These are phyloP conservation scores for Oleoguttula mirabilis DNA, from an alignment of 495 filamentous ascomycete genomes.

Conservation along the genomic window DNA sequence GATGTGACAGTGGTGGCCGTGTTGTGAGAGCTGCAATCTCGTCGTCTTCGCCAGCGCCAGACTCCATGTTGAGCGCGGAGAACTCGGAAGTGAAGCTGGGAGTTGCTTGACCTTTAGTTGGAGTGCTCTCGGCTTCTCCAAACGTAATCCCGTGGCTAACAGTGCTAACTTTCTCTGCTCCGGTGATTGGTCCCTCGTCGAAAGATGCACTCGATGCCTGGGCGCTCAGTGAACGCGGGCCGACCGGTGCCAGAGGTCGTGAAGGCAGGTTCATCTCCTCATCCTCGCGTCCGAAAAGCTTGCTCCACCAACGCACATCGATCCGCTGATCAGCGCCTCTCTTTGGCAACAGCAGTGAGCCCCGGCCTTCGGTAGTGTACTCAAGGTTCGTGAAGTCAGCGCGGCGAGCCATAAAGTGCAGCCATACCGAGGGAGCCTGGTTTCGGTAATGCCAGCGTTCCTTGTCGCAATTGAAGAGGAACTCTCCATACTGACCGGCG, in stretches of 20 bases:
- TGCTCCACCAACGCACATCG: constrained; percentile 80
- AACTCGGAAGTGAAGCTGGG: not conserved
- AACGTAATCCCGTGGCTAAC: not conserved
- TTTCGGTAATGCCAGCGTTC: constrained; percentile 64
- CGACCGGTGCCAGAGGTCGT: constrained; percentile 2
- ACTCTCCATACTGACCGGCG: constrained; percentile 93
- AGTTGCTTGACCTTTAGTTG: not conserved
- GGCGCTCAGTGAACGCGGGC: constrained; percentile 1
- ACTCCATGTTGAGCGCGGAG: constrained; percentile 2
- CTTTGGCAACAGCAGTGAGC: constrained; percentile 73
- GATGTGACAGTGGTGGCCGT: not conserved
- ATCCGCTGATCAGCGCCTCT: constrained; percentile 14
- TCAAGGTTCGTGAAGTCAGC: constrained; percentile 68
- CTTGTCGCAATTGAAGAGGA: constrained; percentile 90
- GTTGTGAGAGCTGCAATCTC: not conserved
- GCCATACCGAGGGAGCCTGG: constrained; percentile 83
- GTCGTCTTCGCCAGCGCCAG: not conserved
- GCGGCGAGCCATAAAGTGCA: constrained; percentile 74
- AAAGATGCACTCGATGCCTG: constrained; percentile 13
- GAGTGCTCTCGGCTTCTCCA: constrained; percentile 13
- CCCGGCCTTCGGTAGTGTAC: constrained; percentile 66
- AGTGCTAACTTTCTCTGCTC: not conserved
- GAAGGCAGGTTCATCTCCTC: constrained; percentile 79
- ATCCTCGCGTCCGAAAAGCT: constrained; percentile 72
- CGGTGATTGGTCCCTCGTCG: constrained; percentile 2